These are phyloP conservation scores for Salix dunnii DNA, from an alignment of 345 rosid species.

Conservation along the genomic window DNA sequence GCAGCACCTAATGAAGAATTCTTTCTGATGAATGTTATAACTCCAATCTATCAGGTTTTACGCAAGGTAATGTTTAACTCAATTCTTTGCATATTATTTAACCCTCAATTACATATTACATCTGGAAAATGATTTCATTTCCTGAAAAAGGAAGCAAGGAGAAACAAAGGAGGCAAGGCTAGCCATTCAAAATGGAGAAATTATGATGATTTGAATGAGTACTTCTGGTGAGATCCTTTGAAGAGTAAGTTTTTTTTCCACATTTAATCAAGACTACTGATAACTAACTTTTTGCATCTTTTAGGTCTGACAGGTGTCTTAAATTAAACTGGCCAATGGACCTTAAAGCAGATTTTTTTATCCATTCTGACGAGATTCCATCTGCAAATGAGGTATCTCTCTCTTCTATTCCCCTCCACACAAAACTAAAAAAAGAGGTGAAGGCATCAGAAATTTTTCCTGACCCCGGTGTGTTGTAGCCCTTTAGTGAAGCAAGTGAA, in stretches of 20 bases:
- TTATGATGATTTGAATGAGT: slow-evolving; percentile 95
- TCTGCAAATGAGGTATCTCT: slow-evolving; percentile 40
- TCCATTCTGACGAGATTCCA: slow-evolving; percentile 43
- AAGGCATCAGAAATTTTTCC: neutral
- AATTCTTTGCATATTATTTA: neutral
- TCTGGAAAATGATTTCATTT: slow-evolving; percentile 23
- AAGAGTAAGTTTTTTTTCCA: slow-evolving; percentile 5
- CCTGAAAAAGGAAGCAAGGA: slow-evolving; percentile 67
- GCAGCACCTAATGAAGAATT: slow-evolving; percentile 66
- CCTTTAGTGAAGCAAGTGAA: neutral
- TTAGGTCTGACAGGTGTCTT: slow-evolving; percentile 77
- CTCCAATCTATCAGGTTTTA: slow-evolving; percentile 72
- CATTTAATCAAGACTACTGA: slow-evolving; percentile 7
- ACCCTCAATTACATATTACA: neutral
- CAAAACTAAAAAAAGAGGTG: too few relatives aligned
- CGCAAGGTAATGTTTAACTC: slow-evolving; percentile 49
- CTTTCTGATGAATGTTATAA: slow-evolving; percentile 71
- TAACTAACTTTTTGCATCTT: slow-evolving; percentile 12
- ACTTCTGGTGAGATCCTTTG: slow-evolving; percentile 73
- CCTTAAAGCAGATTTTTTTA: slow-evolving; percentile 62
- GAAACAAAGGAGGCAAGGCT: slow-evolving; percentile 77
- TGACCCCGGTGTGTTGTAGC: neutral
- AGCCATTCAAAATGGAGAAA: slow-evolving; percentile 99
- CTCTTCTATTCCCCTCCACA: neutral
- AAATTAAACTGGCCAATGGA: slow-evolving; percentile 72